Evolutionary conservation across 2,329 filamentous ascomycete genomes (phyloP).

Genomic region (Fusarium haematococcum): DNA sequence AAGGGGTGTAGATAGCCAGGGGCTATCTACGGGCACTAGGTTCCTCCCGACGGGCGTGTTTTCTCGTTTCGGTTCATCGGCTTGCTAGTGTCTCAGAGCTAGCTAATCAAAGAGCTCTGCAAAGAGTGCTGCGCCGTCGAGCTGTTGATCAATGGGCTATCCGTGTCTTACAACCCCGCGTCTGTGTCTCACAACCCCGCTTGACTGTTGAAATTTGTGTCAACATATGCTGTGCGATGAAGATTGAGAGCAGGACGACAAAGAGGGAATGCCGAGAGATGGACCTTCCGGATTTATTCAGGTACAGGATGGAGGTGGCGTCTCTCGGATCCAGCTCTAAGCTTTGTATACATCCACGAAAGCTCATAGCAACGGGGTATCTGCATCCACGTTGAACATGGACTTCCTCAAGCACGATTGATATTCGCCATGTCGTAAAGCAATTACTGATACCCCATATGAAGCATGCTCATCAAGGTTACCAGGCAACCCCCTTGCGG

Average conservation of each 20-base stretch:
- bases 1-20: neutral
- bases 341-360: too few species aligned
- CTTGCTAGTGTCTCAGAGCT: neutral
- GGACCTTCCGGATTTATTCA: neutral
- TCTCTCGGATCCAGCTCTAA: neutral
- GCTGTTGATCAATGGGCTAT: neutral
- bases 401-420: neutral
- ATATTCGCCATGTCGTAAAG: neutral
- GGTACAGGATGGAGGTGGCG: neutral
- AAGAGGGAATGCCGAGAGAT: neutral
- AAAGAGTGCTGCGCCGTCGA: neutral
- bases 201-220: neutral
- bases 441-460: too few species aligned
- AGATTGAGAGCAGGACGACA: neutral
- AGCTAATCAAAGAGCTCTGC: neutral
- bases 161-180: conserved; percentile 9
- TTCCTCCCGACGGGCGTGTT: neutral
- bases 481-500: neutral
- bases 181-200: neutral
- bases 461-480: neutral
- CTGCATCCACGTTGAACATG: neutral
- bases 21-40: neutral
- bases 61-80: neutral
- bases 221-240: neutral
- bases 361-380: neutral